A percentile compares a stretch with the other conserved stretches of the same genome.
phyloP scores from a whole-genome alignment of 495 filamentous ascomycete genomes.

The Pyrenopolyporus hunteri region DNA sequence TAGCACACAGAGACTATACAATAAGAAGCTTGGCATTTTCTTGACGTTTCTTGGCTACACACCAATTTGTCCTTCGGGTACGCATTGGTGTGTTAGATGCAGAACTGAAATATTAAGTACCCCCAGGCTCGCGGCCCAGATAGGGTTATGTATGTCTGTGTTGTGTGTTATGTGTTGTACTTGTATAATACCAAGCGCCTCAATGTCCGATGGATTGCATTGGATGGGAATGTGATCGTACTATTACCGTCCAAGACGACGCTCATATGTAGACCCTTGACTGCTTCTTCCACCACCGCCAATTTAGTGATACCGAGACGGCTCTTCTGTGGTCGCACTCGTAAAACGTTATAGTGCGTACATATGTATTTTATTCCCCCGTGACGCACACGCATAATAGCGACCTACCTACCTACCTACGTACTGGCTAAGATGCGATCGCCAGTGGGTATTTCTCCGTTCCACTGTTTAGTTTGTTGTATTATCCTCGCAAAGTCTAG shows the following conservation, averaged over 20 bases:
- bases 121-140: constrained; percentile 11
- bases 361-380: constrained; percentile 8
- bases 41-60: constrained; percentile 34
- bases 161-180: too few relatives aligned
- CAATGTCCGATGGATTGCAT: background rate
- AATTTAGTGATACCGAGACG: background rate
- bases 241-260: background rate
- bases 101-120: constrained; percentile 14
- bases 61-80: constrained; percentile 2
- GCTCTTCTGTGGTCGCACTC: background rate
- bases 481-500: constrained; percentile 14
- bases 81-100: constrained; percentile 5
- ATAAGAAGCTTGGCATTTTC: constrained; percentile 31
- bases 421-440: constrained; percentile 14
- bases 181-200: background rate
- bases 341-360: background rate
- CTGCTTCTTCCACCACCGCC: background rate
- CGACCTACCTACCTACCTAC: too few relatives aligned
- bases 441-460: constrained; percentile 26
- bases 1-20: too few relatives aligned
- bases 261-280: background rate
- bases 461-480: constrained; percentile 11
- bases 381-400: constrained; percentile 6
- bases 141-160: background rate
- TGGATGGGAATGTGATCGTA: background rate